Percentiles rank a stretch among this genome's conserved stretches.
phyloP scores from a whole-genome alignment of 371 early-diverging fungal species.

The Apophysomyces elegans region DNA sequence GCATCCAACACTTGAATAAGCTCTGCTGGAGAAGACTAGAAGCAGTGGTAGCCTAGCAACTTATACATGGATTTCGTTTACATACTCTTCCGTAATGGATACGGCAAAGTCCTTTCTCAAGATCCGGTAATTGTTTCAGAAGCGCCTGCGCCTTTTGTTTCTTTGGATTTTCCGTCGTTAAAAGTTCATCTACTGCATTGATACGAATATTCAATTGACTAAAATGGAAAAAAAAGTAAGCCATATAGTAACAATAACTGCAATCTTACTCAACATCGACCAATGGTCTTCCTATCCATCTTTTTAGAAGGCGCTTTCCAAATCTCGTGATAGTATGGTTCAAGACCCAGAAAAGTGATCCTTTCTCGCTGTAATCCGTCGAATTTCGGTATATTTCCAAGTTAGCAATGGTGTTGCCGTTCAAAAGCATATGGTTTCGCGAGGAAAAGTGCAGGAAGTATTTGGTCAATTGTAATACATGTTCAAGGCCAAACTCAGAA shows the following conservation, averaged over 20 bases:
- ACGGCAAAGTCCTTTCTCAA: slow-evolving; percentile 78
- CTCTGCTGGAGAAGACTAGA: slow-evolving; percentile 64
- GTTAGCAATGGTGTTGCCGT: slow-evolving; percentile 74
- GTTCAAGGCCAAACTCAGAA: slow-evolving; percentile 64
- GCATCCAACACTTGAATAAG: slow-evolving; percentile 58
- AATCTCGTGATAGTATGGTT: slow-evolving; percentile 75
- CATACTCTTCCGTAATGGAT: slow-evolving; percentile 70
- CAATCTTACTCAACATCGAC: slow-evolving; percentile 41
- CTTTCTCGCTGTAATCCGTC: slow-evolving; percentile 54
- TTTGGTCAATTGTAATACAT: slow-evolving; percentile 58
- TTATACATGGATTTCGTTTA: not conserved
- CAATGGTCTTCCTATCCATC: slow-evolving; percentile 83
- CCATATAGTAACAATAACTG: not conserved
- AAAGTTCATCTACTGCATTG: slow-evolving; percentile 70
- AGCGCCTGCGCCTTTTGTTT: slow-evolving; percentile 28
- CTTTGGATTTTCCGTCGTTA: slow-evolving; percentile 32
- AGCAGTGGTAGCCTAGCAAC: not conserved
- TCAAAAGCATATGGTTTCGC: slow-evolving; percentile 73
- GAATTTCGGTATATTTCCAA: slow-evolving; percentile 77
- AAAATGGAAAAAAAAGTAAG: not conserved
- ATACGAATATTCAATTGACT: slow-evolving; percentile 70
- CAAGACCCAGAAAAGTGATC: slow-evolving; percentile 67
- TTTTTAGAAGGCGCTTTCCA: slow-evolving; percentile 77
- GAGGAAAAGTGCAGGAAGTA: slow-evolving; percentile 71
- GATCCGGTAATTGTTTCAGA: slow-evolving; percentile 63